Percentiles rank a stretch among this genome's conserved stretches.
phyloP scores from a whole-genome alignment of 2,329 filamentous ascomycete species.

The Exophiala sp. region DNA sequence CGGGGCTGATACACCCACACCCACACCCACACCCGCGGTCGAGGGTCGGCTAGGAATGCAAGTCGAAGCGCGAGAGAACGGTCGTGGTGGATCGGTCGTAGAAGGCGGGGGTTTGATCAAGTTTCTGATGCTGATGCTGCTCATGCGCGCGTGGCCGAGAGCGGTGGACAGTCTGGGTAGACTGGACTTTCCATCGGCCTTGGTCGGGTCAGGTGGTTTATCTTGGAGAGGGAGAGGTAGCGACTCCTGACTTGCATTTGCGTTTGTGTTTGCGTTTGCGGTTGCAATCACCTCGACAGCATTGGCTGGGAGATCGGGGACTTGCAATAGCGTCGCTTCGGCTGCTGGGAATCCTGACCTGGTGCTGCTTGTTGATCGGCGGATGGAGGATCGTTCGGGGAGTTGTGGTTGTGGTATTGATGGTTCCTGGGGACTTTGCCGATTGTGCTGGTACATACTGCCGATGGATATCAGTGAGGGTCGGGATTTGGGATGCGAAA shows the following conservation, averaged over 20 bases:
- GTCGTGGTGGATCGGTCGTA: slow-evolving; percentile 3
- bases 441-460: slow-evolving; percentile 7
- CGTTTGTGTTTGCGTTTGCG: too few relatives aligned
- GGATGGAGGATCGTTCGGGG: slow-evolving; percentile 12
- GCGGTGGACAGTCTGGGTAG: slow-evolving; percentile 22
- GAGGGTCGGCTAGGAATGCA: slow-evolving; percentile 19
- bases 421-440: slow-evolving; percentile 18
- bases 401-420: slow-evolving; percentile 8
- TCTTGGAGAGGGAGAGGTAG: slow-evolving; percentile 8
- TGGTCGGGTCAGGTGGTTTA: slow-evolving; percentile 3
- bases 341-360: slow-evolving; percentile 21
- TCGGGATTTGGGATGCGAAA: slow-evolving; percentile 20
- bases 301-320: slow-evolving; percentile 24
- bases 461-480: slow-evolving; percentile 28
- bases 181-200: slow-evolving; percentile 17
- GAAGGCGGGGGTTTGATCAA: slow-evolving; percentile 24
- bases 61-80: slow-evolving; percentile 13
- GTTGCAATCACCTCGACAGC: slow-evolving; percentile 24
- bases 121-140: slow-evolving; percentile 27
- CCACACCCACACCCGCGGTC: too few relatives aligned
- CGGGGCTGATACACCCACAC: too few relatives aligned
- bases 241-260: slow-evolving; percentile 23
- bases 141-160: slow-evolving; percentile 24
- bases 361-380: slow-evolving; percentile 14
- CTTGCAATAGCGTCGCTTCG: slow-evolving; percentile 21